Conservation (phyloP, 306 rosid species). For the Prunus mongolica region DNA sequence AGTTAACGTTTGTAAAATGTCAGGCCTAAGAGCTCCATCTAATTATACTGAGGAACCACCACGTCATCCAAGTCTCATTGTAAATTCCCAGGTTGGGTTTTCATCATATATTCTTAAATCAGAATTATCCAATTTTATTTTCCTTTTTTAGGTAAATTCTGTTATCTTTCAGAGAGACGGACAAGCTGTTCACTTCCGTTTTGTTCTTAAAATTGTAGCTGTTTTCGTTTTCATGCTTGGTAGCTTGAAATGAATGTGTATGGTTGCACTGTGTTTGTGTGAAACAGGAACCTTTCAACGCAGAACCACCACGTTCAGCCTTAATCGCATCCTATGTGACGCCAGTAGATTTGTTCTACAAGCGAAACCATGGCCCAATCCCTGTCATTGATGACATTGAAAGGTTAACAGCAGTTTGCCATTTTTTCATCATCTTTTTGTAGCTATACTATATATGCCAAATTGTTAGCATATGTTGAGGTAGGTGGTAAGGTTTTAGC, state of each 20-base stretch:
- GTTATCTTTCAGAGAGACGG: no score
- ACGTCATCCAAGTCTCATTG: constrained; percentile 4
- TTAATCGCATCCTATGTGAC: constrained; percentile 62
- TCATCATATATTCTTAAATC: neutral
- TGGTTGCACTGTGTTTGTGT: neutral
- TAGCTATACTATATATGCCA: neutral
- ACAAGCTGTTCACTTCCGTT: no score
- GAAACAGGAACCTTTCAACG: constrained; percentile 70
- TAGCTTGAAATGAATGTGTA: neutral
- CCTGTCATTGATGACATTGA: constrained; percentile 61
- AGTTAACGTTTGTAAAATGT: neutral
- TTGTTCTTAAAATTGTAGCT: neutral
- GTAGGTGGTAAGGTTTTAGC: no score
- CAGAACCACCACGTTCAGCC: constrained; percentile 72
- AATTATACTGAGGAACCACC: neutral
- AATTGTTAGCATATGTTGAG: neutral
- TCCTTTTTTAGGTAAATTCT: neutral
- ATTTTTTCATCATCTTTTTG: neutral
- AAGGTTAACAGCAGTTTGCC: constrained; percentile 23
- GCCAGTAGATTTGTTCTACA: constrained; percentile 73
- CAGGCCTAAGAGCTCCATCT: constrained; percentile 2
- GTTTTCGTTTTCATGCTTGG: neutral
- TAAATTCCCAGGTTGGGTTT: neutral
- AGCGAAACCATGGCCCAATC: constrained; percentile 85
- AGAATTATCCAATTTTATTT: neutral